Percentiles rank a stretch among this genome's conserved stretches.
These are phyloP conservation scores for Pyrus pyrifolia DNA, from an alignment of 306 rosid genomes.

Conservation along the genomic window DNA sequence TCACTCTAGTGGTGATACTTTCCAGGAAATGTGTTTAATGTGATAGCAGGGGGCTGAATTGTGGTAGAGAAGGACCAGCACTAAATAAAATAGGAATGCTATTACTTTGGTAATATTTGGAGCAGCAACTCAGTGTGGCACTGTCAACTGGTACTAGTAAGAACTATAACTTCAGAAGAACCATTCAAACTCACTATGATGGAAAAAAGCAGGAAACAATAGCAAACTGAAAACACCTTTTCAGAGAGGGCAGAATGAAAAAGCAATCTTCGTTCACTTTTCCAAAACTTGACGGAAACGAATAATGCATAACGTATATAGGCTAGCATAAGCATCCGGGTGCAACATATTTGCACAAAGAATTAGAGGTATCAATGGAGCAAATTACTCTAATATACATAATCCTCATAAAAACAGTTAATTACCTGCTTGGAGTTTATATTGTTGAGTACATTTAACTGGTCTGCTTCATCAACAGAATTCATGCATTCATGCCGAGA, in stretches of 20 bases:
- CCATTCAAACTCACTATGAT: background rate
- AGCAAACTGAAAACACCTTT: background rate
- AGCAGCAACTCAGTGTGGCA: background rate
- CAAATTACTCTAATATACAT: conserved; percentile 12
- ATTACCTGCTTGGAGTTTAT: conserved; percentile 47
- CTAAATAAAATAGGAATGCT: background rate
- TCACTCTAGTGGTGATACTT: background rate
- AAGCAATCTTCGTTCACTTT: background rate
- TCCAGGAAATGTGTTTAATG: background rate
- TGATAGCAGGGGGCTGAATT: background rate
- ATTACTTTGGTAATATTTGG: background rate
- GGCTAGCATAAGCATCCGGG: background rate
- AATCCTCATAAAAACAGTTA: background rate
- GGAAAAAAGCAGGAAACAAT: background rate
- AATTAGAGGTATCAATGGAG: background rate
- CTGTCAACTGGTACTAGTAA: background rate
- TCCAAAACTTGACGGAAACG: background rate
- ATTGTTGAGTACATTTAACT: conserved; percentile 24
- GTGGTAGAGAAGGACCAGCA: background rate
- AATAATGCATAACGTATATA: background rate
- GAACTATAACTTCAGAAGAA: background rate
- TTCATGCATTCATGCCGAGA: conserved; percentile 18
- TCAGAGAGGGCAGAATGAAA: background rate
- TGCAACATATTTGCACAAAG: background rate
- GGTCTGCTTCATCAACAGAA: conserved; percentile 32